Conservation (phyloP, 257 asterid genomes). For the Ocimum tenuiflorum region DNA sequence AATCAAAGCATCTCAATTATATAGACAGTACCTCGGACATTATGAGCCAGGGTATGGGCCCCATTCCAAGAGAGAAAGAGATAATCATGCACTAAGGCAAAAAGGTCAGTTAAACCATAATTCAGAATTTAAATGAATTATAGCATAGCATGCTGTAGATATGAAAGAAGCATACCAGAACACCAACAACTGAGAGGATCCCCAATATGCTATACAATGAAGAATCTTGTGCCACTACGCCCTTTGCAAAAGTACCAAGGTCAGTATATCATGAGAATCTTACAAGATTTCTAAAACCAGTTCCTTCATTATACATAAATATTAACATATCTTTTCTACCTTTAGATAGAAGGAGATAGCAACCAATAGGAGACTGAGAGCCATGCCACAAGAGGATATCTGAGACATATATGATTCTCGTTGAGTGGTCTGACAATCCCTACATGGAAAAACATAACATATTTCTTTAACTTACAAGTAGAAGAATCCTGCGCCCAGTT, state of each 20-base stretch:
- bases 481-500: slow-evolving; percentile 83
- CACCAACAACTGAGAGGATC: slow-evolving; percentile 61
- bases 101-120: neutral
- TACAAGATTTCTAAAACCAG: neutral
- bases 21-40: slow-evolving; percentile 57
- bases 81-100: slow-evolving; percentile 36
- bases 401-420: slow-evolving; percentile 20
- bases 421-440: slow-evolving; percentile 8
- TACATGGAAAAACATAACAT: neutral
- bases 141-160: neutral
- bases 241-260: slow-evolving; percentile 35
- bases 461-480: slow-evolving; percentile 45
- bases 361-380: slow-evolving; percentile 69
- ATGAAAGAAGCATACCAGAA: slow-evolving; percentile 36
- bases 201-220: slow-evolving; percentile 45
- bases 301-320: neutral
- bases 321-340: slow-evolving; percentile 34
- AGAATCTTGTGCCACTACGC: slow-evolving; percentile 39
- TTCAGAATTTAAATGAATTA: neutral
- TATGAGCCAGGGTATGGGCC: slow-evolving; percentile 63
- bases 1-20: neutral
- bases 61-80: slow-evolving; percentile 69
- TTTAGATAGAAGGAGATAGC: slow-evolving; percentile 62
- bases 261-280: neutral
- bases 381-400: slow-evolving; percentile 84